These are phyloP conservation scores for Neoboletus subvelutipes DNA, from an alignment of 768 basidiomycete species.

Conservation along the genomic window DNA sequence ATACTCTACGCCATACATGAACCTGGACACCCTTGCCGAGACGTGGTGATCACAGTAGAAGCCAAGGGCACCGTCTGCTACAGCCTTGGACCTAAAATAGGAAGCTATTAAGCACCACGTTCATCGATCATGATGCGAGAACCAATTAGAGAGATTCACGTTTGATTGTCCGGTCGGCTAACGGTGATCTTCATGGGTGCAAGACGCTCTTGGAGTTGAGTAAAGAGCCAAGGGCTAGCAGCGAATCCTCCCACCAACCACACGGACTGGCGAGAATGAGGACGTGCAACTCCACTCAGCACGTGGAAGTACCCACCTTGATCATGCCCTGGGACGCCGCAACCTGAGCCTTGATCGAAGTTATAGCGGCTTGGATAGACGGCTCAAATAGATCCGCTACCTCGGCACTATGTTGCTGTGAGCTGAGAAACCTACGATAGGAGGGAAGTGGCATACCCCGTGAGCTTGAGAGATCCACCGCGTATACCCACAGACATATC, in stretches of 20 bases:
- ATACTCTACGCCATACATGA: slow-evolving; percentile 82
- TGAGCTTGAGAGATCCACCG: slow-evolving; percentile 67
- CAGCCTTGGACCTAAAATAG: slow-evolving; percentile 70
- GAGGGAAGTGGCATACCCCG: slow-evolving; percentile 49
- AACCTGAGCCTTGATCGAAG: slow-evolving; percentile 69
- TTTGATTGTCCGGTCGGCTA: slow-evolving; percentile 77
- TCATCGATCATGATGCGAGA: neutral
- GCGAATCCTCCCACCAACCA: slow-evolving; percentile 85
- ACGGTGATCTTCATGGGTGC: slow-evolving; percentile 55
- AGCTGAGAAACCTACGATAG: neutral
- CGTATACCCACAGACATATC: slow-evolving; percentile 69
- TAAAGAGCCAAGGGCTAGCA: slow-evolving; percentile 77
- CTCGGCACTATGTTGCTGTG: slow-evolving; percentile 32
- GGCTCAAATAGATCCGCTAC: slow-evolving; percentile 78
- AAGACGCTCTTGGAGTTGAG: slow-evolving; percentile 70
- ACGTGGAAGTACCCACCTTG: slow-evolving; percentile 40
- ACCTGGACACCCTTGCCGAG: slow-evolving; percentile 75
- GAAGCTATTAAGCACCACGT: slow-evolving; percentile 4
- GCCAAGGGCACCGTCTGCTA: slow-evolving; percentile 80
- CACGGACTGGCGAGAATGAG: slow-evolving; percentile 52
- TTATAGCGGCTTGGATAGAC: slow-evolving; percentile 69
- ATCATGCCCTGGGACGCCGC: slow-evolving; percentile 66
- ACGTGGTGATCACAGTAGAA: slow-evolving; percentile 87
- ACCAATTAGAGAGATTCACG: slow-evolving; percentile 43
- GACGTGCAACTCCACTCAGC: slow-evolving; percentile 1